phyloP scores from a whole-genome alignment of 495 filamentous ascomycete species.

The Daldinia grandis region DNA sequence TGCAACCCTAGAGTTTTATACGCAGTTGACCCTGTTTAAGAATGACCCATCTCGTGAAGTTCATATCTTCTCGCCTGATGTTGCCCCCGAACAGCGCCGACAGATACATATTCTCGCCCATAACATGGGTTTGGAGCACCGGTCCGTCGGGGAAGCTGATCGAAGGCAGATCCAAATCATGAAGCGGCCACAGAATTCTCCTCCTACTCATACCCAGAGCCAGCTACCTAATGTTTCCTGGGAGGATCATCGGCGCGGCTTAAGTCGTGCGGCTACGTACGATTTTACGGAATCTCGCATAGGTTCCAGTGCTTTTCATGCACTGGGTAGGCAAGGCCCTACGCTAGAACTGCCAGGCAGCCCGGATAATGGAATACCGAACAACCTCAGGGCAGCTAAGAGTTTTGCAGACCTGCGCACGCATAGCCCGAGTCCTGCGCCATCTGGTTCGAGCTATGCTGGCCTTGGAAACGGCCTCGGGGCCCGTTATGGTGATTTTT shows the following conservation, averaged over 20 bases:
- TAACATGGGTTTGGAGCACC: conserved; percentile 89
- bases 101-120: conserved; percentile 94
- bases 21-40: conserved; percentile 87
- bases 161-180: conserved; percentile 88
- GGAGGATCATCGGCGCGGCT: conserved; percentile 77
- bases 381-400: conserved; percentile 92
- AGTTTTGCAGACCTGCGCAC: conserved; percentile 96
- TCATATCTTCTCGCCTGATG: conserved; percentile 79
- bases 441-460: conserved; percentile 85
- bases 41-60: conserved; percentile 78
- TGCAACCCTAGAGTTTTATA: conserved; percentile 84
- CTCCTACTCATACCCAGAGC: conserved; percentile 73
- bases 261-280: conserved; percentile 96
- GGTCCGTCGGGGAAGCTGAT: conserved; percentile 85
- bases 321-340: conserved; percentile 77
- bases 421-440: conserved; percentile 91
- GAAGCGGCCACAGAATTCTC: conserved; percentile 66
- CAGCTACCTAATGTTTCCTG: conserved; percentile 68
- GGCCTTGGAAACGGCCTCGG: conserved; percentile 56
- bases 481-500: conserved; percentile 63
- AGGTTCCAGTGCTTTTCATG: conserved; percentile 69
- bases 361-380: conserved; percentile 65
- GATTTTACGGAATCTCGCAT: conserved; percentile 93
- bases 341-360: conserved; percentile 87
- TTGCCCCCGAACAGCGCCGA: conserved; percentile 83